Evolutionary conservation across 2,329 filamentous ascomycete genomes (phyloP).

Genomic region (Penicillium sp.): DNA sequence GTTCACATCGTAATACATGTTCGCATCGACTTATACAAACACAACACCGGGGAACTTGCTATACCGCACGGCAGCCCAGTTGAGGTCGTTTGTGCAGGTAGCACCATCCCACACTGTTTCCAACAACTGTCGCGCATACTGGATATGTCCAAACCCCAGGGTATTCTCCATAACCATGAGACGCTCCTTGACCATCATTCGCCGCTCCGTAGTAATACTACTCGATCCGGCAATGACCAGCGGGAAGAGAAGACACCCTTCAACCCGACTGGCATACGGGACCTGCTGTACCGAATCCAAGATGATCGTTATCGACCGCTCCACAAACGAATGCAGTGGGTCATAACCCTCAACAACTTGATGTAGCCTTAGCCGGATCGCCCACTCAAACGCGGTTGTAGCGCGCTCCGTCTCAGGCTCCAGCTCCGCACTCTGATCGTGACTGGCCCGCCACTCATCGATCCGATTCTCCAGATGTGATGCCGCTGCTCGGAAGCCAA

Average conservation of each 20-base stretch:
- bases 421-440: constrained; percentile 26
- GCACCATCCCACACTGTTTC: constrained; percentile 42
- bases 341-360: constrained; percentile 49
- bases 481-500: constrained; percentile 35
- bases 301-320: constrained; percentile 37
- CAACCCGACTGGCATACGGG: constrained; percentile 46
- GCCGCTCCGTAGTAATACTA: constrained; percentile 36
- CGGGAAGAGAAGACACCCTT: constrained; percentile 46
- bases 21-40: constrained; percentile 18
- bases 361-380: constrained; percentile 46
- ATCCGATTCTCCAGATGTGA: constrained; percentile 39
- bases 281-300: constrained; percentile 42
- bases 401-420: constrained; percentile 35
- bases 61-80: constrained; percentile 34
- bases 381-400: constrained; percentile 45
- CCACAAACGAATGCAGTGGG: constrained; percentile 36
- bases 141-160: constrained; percentile 47
- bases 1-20: not conserved
- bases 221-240: constrained; percentile 48
- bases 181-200: constrained; percentile 43
- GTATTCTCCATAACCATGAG: constrained; percentile 50
- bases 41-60: constrained; percentile 30
- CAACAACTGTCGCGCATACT: constrained; percentile 43
- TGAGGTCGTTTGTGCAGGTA: constrained; percentile 18
- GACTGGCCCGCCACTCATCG: constrained; percentile 37